A percentile compares a stretch with the other conserved stretches of the same genome.
phyloP scores from a whole-genome alignment of 306 rosid genomes.

The Prunus padus region DNA sequence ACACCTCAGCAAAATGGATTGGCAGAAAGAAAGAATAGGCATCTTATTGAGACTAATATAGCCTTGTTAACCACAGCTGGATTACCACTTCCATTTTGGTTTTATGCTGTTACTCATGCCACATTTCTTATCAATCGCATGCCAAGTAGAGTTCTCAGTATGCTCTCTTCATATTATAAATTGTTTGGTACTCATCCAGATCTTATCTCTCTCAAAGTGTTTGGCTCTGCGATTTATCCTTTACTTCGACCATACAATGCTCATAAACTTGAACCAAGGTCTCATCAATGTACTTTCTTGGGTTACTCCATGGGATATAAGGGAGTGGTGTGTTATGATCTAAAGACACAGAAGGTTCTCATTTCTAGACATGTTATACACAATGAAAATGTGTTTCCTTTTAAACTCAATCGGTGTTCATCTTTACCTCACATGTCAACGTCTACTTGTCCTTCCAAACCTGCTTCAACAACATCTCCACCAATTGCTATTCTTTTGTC shows the following conservation, averaged over 20 bases:
- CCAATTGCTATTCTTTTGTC: too few relatives aligned
- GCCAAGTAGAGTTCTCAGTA: neutral
- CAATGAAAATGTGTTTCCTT: neutral
- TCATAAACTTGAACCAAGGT: too few relatives aligned
- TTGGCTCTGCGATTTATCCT: neutral
- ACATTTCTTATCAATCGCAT: neutral
- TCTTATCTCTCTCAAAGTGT: neutral
- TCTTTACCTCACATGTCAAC: too few relatives aligned
- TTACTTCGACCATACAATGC: neutral
- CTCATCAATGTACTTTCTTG: too few relatives aligned
- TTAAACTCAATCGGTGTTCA: too few relatives aligned
- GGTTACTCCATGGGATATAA: neutral
- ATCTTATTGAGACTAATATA: too few relatives aligned
- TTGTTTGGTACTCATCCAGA: neutral
- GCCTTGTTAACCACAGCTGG: neutral
- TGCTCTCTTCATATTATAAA: neutral
- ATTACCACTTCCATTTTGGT: neutral
- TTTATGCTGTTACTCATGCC: neutral
- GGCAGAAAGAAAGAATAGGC: too few relatives aligned
- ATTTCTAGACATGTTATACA: neutral
- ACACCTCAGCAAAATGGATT: neutral
- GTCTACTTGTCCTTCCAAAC: too few relatives aligned
- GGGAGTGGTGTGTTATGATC: neutral
- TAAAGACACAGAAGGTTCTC: neutral
- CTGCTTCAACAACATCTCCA: fast-evolving